A percentile compares a stretch with the other conserved stretches of the same genome.
Evolutionary conservation across 305 asterid genomes (phyloP).

Genomic region (Fraxinus albicans): DNA sequence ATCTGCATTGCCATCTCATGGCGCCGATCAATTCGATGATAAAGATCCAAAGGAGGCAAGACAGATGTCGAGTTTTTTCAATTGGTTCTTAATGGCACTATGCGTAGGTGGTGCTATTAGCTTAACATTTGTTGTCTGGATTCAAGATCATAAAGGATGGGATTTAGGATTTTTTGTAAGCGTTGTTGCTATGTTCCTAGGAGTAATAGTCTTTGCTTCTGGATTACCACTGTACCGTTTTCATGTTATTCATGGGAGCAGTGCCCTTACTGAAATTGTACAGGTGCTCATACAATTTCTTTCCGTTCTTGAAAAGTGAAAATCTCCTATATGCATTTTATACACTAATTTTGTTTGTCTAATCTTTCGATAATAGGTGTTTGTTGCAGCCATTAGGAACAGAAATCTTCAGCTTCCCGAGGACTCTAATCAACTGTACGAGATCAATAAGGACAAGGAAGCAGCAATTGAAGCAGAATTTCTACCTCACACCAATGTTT

Average conservation of each 20-base stretch:
- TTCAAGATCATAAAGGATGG: slow-evolving; percentile 76
- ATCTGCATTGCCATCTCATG: slow-evolving; percentile 73
- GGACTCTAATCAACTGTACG: slow-evolving; percentile 47
- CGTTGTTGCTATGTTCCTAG: slow-evolving; percentile 50
- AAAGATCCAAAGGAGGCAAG: slow-evolving; percentile 55
- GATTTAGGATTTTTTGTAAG: slow-evolving; percentile 56
- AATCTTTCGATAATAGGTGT: slow-evolving; percentile 40
- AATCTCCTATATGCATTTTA: background rate
- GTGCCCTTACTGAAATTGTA: slow-evolving; percentile 52
- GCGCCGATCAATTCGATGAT: slow-evolving; percentile 78
- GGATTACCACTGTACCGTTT: slow-evolving; percentile 59
- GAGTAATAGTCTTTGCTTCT: slow-evolving; percentile 30
- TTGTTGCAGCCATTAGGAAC: slow-evolving; percentile 56
- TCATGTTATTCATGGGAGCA: slow-evolving; percentile 57
- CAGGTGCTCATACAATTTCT: slow-evolving; percentile 36
- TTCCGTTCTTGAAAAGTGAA: background rate
- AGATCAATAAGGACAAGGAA: slow-evolving; percentile 43
- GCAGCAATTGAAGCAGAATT: slow-evolving; percentile 40
- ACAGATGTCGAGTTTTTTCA: slow-evolving; percentile 64
- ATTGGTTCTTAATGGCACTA: slow-evolving; percentile 52
- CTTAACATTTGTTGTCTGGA: slow-evolving; percentile 61
- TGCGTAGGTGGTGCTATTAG: slow-evolving; percentile 64
- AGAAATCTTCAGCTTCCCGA: slow-evolving; percentile 54
- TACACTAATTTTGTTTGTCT: background rate
- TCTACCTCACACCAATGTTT: slow-evolving; percentile 52